These are phyloP conservation scores for Penicillium sp. DNA, from an alignment of 2,329 filamentous ascomycete genomes.

Conservation along the genomic window DNA sequence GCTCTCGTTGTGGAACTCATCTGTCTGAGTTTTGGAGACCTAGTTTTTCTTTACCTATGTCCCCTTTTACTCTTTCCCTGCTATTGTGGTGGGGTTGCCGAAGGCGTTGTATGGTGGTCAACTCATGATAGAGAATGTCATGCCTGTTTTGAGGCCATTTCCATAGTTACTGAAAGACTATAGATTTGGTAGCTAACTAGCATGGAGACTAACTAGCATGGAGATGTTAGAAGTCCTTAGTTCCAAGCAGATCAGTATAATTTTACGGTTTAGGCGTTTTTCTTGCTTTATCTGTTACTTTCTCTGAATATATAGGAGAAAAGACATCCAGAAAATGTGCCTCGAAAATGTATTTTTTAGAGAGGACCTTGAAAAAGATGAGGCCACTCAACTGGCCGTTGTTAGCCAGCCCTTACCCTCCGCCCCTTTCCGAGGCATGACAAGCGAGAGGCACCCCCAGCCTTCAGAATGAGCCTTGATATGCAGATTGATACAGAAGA, in stretches of 20 bases:
- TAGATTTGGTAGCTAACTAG: conserved; percentile 3
- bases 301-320: neutral
- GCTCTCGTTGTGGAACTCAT: conserved; percentile 5
- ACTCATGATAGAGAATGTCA: conserved; percentile 36
- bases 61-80: conserved; percentile 8
- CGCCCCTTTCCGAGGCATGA: conserved; percentile 12
- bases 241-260: neutral
- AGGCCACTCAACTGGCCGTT: conserved; percentile 2
- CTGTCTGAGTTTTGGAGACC: conserved; percentile 7
- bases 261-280: neutral
- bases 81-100: conserved; percentile 21
- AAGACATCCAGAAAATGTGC: neutral
- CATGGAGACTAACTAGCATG: neutral
- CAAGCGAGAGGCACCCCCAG: conserved; percentile 4
- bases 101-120: conserved; percentile 30
- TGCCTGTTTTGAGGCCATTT: conserved; percentile 21
- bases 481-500: neutral
- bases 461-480: neutral
- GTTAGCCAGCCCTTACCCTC: conserved; percentile 8
- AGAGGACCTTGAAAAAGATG: neutral
- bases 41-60: conserved; percentile 13
- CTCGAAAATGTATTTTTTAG: neutral
- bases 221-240: neutral
- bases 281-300: neutral
- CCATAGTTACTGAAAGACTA: neutral